phyloP scores from a whole-genome alignment of 805 yeast genomes.

The Saturnispora ahearnii region DNA sequence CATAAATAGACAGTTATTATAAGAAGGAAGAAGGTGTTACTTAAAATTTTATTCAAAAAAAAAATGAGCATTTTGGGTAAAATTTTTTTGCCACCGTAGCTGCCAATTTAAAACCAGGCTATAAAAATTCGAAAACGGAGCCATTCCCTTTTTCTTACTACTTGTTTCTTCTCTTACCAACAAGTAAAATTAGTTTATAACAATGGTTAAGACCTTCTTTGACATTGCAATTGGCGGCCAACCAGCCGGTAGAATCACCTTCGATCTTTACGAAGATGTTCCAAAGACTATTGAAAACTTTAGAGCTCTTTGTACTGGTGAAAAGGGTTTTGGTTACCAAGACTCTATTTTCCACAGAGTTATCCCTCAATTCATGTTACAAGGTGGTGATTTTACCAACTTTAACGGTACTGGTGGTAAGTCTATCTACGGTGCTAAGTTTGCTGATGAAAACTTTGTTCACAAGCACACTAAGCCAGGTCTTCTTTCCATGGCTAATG shows the following conservation, averaged over 20 bases:
- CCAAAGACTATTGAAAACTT: conserved; percentile 79
- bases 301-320: conserved; percentile 81
- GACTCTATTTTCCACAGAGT: conserved; percentile 92
- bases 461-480: conserved; percentile 75
- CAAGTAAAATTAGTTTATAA: conserved; percentile 1
- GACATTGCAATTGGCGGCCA: conserved; percentile 30
- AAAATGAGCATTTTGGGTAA: background rate
- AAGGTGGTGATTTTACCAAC: conserved; percentile 84
- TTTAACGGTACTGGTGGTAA: conserved; percentile 93
- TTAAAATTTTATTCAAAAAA: too few species aligned
- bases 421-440: conserved; percentile 66
- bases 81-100: background rate
- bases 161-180: background rate
- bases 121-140: background rate
- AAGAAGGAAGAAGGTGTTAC: too few species aligned
- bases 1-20: too few species aligned
- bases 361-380: conserved; percentile 93
- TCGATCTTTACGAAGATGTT: conserved; percentile 84
- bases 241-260: conserved; percentile 51
- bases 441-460: conserved; percentile 55
- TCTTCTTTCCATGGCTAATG: conserved; percentile 83
- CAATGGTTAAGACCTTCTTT: conserved; percentile 34
- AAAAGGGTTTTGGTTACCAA: conserved; percentile 87
- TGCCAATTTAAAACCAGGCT: background rate
- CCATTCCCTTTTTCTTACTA: background rate